These are phyloP conservation scores for Sherardia arvensis DNA, from an alignment of 257 asterid genomes.

Conservation along the genomic window DNA sequence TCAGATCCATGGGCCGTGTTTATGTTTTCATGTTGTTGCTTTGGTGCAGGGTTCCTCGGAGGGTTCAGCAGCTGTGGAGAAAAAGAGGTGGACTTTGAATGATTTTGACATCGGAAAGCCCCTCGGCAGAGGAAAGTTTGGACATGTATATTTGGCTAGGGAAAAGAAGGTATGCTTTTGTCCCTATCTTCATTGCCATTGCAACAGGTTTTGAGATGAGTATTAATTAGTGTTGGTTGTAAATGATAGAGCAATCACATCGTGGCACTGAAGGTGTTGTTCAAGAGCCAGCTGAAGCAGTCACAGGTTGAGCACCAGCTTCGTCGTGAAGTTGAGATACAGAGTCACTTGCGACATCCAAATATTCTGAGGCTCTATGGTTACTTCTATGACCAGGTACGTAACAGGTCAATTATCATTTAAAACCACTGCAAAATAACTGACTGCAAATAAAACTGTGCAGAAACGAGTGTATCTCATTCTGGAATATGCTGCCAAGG, in stretches of 20 bases:
- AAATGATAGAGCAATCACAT: conserved; percentile 90
- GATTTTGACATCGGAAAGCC: conserved; percentile 90
- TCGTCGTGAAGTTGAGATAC: conserved; percentile 95
- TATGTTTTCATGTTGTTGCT: background rate
- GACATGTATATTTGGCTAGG: conserved; percentile 80
- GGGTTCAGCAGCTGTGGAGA: conserved; percentile 41
- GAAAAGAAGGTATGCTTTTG: conserved; percentile 80
- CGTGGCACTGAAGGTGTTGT: conserved; percentile 82
- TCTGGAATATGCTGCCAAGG: conserved; percentile 87
- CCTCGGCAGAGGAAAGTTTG: conserved; percentile 89
- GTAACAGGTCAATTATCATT: conserved; percentile 9
- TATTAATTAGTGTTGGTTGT: too few species aligned
- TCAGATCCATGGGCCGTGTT: background rate
- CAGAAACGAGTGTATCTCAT: conserved; percentile 94
- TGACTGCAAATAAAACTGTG: conserved; percentile 14
- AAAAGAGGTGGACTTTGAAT: conserved; percentile 62
- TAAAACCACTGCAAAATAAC: background rate
- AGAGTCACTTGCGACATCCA: conserved; percentile 91
- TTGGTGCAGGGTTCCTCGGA: conserved; percentile 39
- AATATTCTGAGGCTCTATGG: conserved; percentile 90
- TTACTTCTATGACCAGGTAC: conserved; percentile 86
- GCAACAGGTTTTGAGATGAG: too few species aligned
- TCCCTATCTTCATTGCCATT: too few species aligned
- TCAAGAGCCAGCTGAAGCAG: conserved; percentile 80
- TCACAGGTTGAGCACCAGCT: conserved; percentile 96